Percentiles rank a stretch among this genome's conserved stretches.
These are phyloP conservation scores for Didymella glomerata DNA, from an alignment of 2,329 filamentous ascomycete genomes.

Conservation along the genomic window DNA sequence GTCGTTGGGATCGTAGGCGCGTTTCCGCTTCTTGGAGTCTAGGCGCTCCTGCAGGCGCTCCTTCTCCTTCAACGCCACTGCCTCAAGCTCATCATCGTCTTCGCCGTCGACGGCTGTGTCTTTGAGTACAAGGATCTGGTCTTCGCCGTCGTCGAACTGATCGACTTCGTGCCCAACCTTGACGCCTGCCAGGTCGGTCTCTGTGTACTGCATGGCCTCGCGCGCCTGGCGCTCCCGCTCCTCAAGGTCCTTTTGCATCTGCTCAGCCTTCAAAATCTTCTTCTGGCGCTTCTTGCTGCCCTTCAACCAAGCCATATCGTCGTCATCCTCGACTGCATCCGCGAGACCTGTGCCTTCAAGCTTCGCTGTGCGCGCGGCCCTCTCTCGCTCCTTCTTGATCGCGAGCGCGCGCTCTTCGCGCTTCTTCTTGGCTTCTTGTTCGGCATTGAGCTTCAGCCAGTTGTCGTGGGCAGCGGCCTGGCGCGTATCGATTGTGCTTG, in stretches of 20 bases:
- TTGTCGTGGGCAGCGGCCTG: slow-evolving; percentile 78
- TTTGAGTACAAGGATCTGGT: slow-evolving; percentile 93
- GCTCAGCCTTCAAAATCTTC: slow-evolving; percentile 79
- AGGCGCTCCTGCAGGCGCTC: slow-evolving; percentile 79
- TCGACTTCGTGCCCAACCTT: slow-evolving; percentile 89
- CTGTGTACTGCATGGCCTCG: slow-evolving; percentile 74
- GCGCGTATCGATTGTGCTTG: slow-evolving; percentile 84
- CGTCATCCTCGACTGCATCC: slow-evolving; percentile 73
- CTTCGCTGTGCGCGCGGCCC: slow-evolving; percentile 76
- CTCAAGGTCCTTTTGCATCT: slow-evolving; percentile 77
- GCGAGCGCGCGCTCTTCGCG: slow-evolving; percentile 83
- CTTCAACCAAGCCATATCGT: slow-evolving; percentile 86
- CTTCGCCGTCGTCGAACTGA: slow-evolving; percentile 80
- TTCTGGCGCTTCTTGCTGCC: slow-evolving; percentile 93
- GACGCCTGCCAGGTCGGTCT: slow-evolving; percentile 86
- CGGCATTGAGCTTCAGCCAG: slow-evolving; percentile 74
- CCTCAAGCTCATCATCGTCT: slow-evolving; percentile 90
- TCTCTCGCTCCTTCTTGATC: slow-evolving; percentile 86
- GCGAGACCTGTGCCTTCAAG: slow-evolving; percentile 86
- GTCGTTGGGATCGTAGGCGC: slow-evolving; percentile 84
- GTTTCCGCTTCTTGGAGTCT: slow-evolving; percentile 88
- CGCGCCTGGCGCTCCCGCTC: slow-evolving; percentile 73
- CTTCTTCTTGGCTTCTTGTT: slow-evolving; percentile 74
- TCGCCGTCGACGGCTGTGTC: slow-evolving; percentile 84
- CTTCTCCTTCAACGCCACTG: slow-evolving; percentile 73